A percentile compares a stretch with the other conserved stretches of the same genome.
These are phyloP conservation scores for Volvox africanus DNA, from an alignment of 139 green algal genomes.

Conservation along the genomic window DNA sequence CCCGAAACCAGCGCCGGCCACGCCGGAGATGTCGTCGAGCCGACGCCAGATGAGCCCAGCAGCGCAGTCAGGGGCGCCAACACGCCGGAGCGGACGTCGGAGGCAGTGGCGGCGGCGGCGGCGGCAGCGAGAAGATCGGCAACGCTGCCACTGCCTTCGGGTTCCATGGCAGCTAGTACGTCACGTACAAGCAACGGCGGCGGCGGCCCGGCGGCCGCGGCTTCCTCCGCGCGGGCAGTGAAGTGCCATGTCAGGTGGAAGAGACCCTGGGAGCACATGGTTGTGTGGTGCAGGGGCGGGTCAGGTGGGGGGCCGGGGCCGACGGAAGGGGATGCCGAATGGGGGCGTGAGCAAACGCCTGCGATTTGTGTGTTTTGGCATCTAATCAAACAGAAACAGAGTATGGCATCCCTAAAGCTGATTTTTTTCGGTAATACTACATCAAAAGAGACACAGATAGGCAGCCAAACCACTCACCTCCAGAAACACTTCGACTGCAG, in stretches of 20 bases:
- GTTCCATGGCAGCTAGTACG: slow-evolving; percentile 33
- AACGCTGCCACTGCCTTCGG: slow-evolving; percentile 22
- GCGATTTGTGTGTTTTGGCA: no score
- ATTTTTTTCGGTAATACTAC: no score
- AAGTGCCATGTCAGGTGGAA: slow-evolving; percentile 46
- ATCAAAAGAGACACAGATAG: no score
- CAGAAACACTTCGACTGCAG: slow-evolving; percentile 33
- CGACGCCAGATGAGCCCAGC: background rate
- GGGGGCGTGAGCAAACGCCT: no score
- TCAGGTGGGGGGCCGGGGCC: no score
- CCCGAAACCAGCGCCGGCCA: slow-evolving; percentile 19
- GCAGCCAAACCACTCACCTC: slow-evolving; percentile 26
- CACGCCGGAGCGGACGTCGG: slow-evolving; percentile 1
- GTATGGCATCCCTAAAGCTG: no score
- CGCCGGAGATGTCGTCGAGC: background rate
- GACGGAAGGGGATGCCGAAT: no score
- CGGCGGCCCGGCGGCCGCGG: slow-evolving; percentile 25
- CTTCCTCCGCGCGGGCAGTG: slow-evolving; percentile 28
- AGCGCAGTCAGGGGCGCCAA: slow-evolving; percentile 14
- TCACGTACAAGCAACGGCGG: slow-evolving; percentile 31
- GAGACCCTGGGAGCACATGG: background rate
- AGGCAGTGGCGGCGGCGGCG: background rate
- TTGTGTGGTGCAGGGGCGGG: no score
- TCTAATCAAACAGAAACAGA: no score
- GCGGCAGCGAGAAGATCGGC: slow-evolving; percentile 8